Evolutionary conservation across 2,329 filamentous ascomycete genomes (phyloP), one percentile per base, ranked within the genome.

Genomic region (Claviceps monticola): DNA sequence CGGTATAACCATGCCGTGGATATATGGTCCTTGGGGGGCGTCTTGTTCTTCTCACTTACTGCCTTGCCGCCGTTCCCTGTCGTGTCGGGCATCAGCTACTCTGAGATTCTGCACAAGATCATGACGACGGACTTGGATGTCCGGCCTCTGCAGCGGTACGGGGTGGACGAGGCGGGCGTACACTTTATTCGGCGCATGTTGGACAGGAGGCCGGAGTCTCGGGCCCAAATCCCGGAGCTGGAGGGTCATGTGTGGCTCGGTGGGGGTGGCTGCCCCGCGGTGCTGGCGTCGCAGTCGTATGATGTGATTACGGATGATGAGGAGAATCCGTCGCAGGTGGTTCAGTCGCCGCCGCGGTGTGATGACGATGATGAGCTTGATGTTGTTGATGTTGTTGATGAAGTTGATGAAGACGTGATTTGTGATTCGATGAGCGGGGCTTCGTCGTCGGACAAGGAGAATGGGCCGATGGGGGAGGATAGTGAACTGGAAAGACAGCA

Each of bases 21-120:
- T 63, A 86, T 96, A 56, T 98, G 93, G 91, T 97, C 93, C 0
- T 80, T 95, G 46, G 93, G 88, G 16, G 93, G 90, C 14, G 93
- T 98, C 1, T 69, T 97, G 5, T 98, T 89, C 70, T 93, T 86
- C 61, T 75, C 88, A 6, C 72, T 98, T n/a, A 89, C 84, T 5
- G 81, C 80, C 11, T 75, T 76, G 34, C 86, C 91, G 29, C 91
- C 93, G 0, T 97, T 88, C 64, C 84, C 84, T 29, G 89, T 86
- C 16, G 80, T 82, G 56, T 81, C 78, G 29, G 87, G 88, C 58
- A 81, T 84, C 49, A 83, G 81, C 56, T 86, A 91, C 55, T 82
- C 82, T 4, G 84, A 87, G 59, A 83, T 97, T 68, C 78, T 95
- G 53, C 75, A 88, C 55, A 86, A 82, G 56, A 93, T 97, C 63